Base-by-base conservation (phyloP, 2,329 filamentous ascomycete species). In the Cytospora leucostoma region DNA sequence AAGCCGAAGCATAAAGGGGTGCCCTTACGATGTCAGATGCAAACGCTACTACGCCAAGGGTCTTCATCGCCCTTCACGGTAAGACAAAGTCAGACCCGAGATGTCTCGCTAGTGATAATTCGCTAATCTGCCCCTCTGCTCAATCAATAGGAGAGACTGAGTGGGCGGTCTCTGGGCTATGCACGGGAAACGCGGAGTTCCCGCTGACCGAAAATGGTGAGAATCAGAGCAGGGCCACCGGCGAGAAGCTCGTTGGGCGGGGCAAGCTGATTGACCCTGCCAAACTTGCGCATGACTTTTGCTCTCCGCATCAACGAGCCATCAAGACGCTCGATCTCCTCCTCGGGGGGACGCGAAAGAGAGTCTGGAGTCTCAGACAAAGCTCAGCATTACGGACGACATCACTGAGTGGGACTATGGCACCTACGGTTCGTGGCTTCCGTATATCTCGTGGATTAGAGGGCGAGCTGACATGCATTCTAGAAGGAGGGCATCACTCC, bases 351-450 rank as follows among this genome's bases (percentile, higher is more conserved):
- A 65, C 3, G 66, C 67, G 7, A 66, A 66, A 0, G 58, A 65
- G 37, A 33, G 21, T 19, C 34, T 64, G 32, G 56, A 60, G 50
- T 55, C 44, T 21, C 27, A 64, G 49, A 35, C 40, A 6, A 75
- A 77, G 49, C 74, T 85, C 33, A 73, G 80, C 62, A 71, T 82
- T 38, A 85, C 82, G 1, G 79, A 83, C 62, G 73, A 75, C 2
- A 75, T 88, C 51, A 75, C 80, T 2, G 85, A 88, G 71, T 88
- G 86, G 86, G 81, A 84, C 65, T 88, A 88, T 72, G 85, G 86
- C 53, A 75, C 80, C 64, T 88, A 88, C 70, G 60, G 59, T 62
- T 17, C 40, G 59, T 62, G 6, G 8, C 34, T 52, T 17, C 19
- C 12, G 12, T 40, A n/a, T 27, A 34, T 56, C 17, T 56, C 44